Percentiles rank a stretch among this genome's conserved stretches.
These are phyloP conservation scores for Cenchrus americanus DNA, from an alignment of 176 grass and related monocot species.

Conservation along the genomic window DNA sequence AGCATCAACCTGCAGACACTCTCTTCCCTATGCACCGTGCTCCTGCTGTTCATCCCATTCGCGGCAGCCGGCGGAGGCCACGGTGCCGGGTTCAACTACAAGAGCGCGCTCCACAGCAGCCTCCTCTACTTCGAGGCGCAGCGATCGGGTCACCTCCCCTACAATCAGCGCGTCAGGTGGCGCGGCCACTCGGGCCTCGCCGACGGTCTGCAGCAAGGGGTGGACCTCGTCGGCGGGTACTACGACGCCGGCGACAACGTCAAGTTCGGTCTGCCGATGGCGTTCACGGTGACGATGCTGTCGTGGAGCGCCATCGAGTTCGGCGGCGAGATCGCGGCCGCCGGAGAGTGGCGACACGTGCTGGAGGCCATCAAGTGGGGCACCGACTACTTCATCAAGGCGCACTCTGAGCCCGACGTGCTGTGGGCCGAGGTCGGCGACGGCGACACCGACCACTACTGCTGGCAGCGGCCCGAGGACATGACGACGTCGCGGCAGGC, in stretches of 20 bases:
- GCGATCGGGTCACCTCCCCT: conserved; percentile 78
- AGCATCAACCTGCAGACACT: not conserved
- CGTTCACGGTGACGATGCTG: conserved; percentile 77
- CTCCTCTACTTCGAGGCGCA: conserved; percentile 97
- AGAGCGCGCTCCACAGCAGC: conserved; percentile 63
- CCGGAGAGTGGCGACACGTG: conserved; percentile 57
- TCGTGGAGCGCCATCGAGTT: conserved; percentile 71
- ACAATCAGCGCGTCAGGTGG: conserved; percentile 79
- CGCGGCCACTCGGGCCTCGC: conserved; percentile 74
- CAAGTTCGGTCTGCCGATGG: conserved; percentile 85
- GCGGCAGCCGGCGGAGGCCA: not conserved
- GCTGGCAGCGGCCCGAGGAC: conserved; percentile 66
- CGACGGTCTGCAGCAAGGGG: conserved; percentile 76
- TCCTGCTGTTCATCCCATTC: not conserved
- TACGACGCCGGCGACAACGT: conserved; percentile 82
- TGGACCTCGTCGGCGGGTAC: conserved; percentile 78
- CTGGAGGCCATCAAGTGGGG: conserved; percentile 87
- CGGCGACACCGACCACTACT: conserved; percentile 64
- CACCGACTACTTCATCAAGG: conserved; percentile 79
- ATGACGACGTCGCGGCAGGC: conserved; percentile 58
- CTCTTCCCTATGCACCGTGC: not conserved
- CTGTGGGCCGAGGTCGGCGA: conserved; percentile 69
- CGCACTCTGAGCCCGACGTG: conserved; percentile 57
- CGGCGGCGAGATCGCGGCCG: conserved; percentile 38
- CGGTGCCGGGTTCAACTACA: conserved; percentile 48